A percentile compares a stretch with the other conserved stretches of the same genome.
phyloP scores from a whole-genome alignment of 768 basidiomycete species.

The Tephrocybe sp. region DNA sequence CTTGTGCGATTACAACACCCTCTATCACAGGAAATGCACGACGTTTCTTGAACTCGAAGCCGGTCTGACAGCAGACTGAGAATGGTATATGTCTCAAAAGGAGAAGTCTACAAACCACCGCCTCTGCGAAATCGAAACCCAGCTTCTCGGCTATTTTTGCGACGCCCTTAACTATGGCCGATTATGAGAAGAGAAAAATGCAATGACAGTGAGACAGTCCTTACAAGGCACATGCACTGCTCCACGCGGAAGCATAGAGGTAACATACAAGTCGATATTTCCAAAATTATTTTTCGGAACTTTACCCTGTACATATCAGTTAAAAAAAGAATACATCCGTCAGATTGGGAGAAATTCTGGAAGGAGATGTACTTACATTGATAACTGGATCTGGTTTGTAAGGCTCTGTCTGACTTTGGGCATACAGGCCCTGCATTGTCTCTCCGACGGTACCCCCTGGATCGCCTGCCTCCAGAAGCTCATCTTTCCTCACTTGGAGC shows the following conservation, averaged over 20 bases:
- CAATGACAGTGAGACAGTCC: constrained; percentile 22
- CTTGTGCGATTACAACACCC: constrained; percentile 84
- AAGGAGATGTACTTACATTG: constrained; percentile 55
- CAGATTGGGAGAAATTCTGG: not conserved
- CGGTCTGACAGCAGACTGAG: constrained; percentile 51
- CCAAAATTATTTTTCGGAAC: constrained; percentile 96
- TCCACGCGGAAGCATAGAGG: constrained; percentile 90
- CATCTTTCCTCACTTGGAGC: constrained; percentile 44
- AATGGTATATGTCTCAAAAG: not conserved
- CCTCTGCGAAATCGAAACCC: constrained; percentile 90
- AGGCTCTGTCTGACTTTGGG: constrained; percentile 77
- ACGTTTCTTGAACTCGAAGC: constrained; percentile 95
- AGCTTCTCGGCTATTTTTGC: constrained; percentile 87
- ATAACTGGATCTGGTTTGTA: constrained; percentile 79
- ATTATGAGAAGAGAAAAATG: constrained; percentile 3
- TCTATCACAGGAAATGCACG: constrained; percentile 81
- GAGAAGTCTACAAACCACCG: constrained; percentile 69
- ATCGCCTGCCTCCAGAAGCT: constrained; percentile 36
- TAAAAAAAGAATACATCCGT: constrained; percentile 3
- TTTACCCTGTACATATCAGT: constrained; percentile 56
- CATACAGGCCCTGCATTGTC: constrained; percentile 85
- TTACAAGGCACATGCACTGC: constrained; percentile 88
- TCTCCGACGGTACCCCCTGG: constrained; percentile 34
- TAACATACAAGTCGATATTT: constrained; percentile 94
- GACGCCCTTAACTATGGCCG: constrained; percentile 69